Base-by-base conservation (phyloP, 352 stramenopile species). In the Phytophthora capsici region DNA sequence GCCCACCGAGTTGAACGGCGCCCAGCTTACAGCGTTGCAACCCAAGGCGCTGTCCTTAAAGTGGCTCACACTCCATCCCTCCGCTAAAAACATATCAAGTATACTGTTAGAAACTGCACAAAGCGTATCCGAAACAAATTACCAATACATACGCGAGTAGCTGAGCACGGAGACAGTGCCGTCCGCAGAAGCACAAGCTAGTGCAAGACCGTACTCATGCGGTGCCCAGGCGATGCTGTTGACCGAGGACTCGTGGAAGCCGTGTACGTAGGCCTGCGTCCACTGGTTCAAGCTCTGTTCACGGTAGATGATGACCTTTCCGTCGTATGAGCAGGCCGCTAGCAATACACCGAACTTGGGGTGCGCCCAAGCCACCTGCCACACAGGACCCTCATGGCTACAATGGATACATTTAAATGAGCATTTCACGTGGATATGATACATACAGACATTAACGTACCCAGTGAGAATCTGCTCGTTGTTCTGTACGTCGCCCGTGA, bases 321-420 rank as follows among this genome's bases (percentile, higher is more conserved):
- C 94, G 73, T 99, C 97, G 78, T 99, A 99, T 28, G 90, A 98
- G 77, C 96, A 99, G 32, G 94, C 98, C 30, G 98, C 98, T 19
- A 99, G 78, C 48, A 99, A 62, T 41, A 95, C 90, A 38, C 96
- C 96, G 69, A 98, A 98, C 72, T 97, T 99, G n/a, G 98, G 98
- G 79, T 99, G 98, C 8, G 97, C 95, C 98, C 98, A 99, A 2
- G 91, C 84, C 4, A 99, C 90, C 82, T 99, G 92, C 97, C 98
- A 99, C 46, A 99, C 97, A 1, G 98, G 97, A 17, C 97, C 97
- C 69, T 98, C 93, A 75, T 99, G 96, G 12, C 95, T 95, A 41
- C 32, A 55, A 32, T 28, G 4, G 8, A n/a, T 14, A 25, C 47
- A 36, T 16, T 38, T 22, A 10, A 44, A 48, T n/a, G 34, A 69